These are phyloP conservation scores for Letharia lupina DNA, from an alignment of 495 filamentous ascomycete genomes.

Conservation along the genomic window DNA sequence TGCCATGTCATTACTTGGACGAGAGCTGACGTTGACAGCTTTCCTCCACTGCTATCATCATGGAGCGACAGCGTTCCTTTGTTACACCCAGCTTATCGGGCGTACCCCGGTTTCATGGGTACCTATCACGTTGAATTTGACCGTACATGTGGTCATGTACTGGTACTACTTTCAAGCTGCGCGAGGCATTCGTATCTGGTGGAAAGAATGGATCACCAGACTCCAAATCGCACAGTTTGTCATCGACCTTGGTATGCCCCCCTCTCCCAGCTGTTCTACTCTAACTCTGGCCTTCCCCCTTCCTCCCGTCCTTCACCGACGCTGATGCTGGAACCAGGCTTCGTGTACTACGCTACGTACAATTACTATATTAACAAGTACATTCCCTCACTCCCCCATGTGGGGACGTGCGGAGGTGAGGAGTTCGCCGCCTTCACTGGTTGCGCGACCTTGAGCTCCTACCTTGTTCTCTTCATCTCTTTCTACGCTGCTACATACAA, in stretches of 20 bases:
- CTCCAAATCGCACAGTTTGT: slow-evolving; percentile 70
- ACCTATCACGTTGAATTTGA: slow-evolving; percentile 66
- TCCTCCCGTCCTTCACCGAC: neutral
- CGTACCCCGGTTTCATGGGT: slow-evolving; percentile 71
- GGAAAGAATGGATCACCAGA: slow-evolving; percentile 85
- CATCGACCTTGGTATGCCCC: slow-evolving; percentile 18
- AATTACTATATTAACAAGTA: slow-evolving; percentile 26
- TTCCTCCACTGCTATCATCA: slow-evolving; percentile 87
- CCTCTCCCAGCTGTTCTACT: neutral
- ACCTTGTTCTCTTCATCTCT: slow-evolving; percentile 29
- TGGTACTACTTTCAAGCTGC: slow-evolving; percentile 78
- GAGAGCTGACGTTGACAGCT: slow-evolving; percentile 37
- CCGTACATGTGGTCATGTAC: slow-evolving; percentile 55
- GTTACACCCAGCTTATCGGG: slow-evolving; percentile 76
- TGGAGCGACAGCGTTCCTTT: slow-evolving; percentile 73
- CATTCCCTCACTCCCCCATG: slow-evolving; percentile 24
- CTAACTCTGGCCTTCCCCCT: neutral
- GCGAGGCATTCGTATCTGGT: slow-evolving; percentile 75
- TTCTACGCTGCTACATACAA: slow-evolving; percentile 30
- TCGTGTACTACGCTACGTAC: slow-evolving; percentile 30
- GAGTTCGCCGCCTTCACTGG: slow-evolving; percentile 29
- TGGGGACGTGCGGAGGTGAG: slow-evolving; percentile 27
- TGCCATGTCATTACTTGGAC: slow-evolving; percentile 37
- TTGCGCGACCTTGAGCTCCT: slow-evolving; percentile 29
- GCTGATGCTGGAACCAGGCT: slow-evolving; percentile 20